Conservation (phyloP, 2,329 filamentous ascomycete genomes). For the Alternaria burnsii region DNA sequence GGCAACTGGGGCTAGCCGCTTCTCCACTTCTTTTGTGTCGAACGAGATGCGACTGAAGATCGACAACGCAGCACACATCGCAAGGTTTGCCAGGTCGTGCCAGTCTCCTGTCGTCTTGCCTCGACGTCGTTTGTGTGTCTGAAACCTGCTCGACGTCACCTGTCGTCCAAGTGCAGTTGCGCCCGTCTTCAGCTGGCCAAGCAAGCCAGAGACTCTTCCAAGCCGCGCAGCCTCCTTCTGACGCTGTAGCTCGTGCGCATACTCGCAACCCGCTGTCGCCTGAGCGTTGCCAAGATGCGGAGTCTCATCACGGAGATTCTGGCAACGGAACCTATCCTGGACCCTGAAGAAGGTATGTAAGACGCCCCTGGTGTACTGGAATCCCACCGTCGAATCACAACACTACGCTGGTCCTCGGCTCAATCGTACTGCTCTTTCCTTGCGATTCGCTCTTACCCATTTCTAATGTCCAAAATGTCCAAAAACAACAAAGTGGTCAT, state of each 20-base stretch:
- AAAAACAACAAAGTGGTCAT: not conserved
- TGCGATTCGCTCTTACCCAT: conserved; percentile 28
- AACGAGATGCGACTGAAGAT: conserved; percentile 7
- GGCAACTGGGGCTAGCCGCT: conserved; percentile 11
- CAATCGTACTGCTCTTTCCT: conserved; percentile 19
- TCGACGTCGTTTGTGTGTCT: not conserved
- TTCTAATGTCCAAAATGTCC: not conserved
- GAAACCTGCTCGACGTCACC: not conserved
- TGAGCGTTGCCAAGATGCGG: conserved; percentile 22
- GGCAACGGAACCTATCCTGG: conserved; percentile 60
- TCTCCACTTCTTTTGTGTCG: conserved; percentile 11
- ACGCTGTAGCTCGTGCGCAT: conserved; percentile 4
- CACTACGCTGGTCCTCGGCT: conserved; percentile 23
- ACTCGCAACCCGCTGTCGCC: conserved; percentile 11
- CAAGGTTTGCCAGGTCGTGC: conserved; percentile 1
- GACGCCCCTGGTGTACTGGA: not conserved
- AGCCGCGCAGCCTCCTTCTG: conserved; percentile 8
- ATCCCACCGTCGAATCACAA: conserved; percentile 21
- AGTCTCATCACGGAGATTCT: conserved; percentile 45
- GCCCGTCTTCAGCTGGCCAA: conserved; percentile 8
- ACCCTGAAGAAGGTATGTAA: conserved; percentile 67
- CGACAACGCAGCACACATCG: conserved; percentile 13
- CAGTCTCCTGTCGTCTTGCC: not conserved
- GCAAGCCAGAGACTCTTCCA: conserved; percentile 14
- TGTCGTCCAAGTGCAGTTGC: not conserved